These are phyloP conservation scores for Leccinum griseonigrum DNA, from an alignment of 1,284 basidiomycete genomes.

Conservation along the genomic window DNA sequence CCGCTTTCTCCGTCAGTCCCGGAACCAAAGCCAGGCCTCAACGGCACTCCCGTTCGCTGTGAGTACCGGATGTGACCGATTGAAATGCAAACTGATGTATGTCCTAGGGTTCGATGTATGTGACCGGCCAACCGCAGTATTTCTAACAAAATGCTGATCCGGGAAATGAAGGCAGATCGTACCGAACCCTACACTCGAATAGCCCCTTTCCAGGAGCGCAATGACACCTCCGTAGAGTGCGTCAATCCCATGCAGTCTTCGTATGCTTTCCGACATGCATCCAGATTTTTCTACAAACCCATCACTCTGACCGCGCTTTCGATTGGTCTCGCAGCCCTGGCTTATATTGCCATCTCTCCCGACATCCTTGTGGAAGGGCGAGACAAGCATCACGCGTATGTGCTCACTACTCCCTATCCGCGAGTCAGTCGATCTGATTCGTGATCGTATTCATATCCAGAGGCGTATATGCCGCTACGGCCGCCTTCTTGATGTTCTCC, in stretches of 20 bases:
- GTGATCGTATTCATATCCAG: slow-evolving; percentile 36
- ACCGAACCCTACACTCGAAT: slow-evolving; percentile 79
- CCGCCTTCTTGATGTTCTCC: slow-evolving; percentile 72
- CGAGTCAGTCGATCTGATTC: slow-evolving; percentile 5
- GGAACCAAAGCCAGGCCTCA: slow-evolving; percentile 37
- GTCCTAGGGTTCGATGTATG: slow-evolving; percentile 49
- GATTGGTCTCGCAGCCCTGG: slow-evolving; percentile 60
- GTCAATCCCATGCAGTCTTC: slow-evolving; percentile 25
- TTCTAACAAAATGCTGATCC: slow-evolving; percentile 13
- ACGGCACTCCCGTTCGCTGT: slow-evolving; percentile 42
- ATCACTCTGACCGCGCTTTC: slow-evolving; percentile 71
- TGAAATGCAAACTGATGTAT: slow-evolving; percentile 1
- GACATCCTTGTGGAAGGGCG: slow-evolving; percentile 76
- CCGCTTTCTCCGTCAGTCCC: slow-evolving; percentile 27
- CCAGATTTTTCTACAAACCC: slow-evolving; percentile 80
- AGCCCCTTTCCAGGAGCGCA: slow-evolving; percentile 74
- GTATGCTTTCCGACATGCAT: neutral
- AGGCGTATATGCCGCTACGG: slow-evolving; percentile 68
- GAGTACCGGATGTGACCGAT: slow-evolving; percentile 17
- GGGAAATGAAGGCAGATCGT: slow-evolving; percentile 61
- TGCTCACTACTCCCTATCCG: slow-evolving; percentile 16
- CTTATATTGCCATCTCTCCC: slow-evolving; percentile 76
- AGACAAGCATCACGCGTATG: slow-evolving; percentile 77
- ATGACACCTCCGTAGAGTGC: slow-evolving; percentile 79
- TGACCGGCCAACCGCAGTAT: slow-evolving; percentile 8